phyloP scores from a whole-genome alignment of 2,329 filamentous ascomycete species.

The Exophiala aquamarina region DNA sequence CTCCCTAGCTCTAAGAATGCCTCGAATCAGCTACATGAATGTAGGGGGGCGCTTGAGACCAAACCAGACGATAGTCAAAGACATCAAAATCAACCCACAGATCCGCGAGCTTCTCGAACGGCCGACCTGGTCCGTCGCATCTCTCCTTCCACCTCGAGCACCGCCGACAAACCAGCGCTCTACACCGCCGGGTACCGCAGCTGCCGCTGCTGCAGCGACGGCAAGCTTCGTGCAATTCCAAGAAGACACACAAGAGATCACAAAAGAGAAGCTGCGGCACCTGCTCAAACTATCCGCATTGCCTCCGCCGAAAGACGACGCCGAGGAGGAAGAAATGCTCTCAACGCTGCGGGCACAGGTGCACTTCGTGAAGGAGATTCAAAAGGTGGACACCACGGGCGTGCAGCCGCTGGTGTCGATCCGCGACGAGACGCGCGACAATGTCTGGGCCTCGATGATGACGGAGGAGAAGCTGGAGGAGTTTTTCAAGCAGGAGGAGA shows the following conservation, averaged over 20 bases:
- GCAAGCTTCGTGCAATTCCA: neutral
- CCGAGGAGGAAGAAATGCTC: conserved; percentile 70
- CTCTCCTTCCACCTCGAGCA: conserved; percentile 59
- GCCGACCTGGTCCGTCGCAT: conserved; percentile 81
- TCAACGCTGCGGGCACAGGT: conserved; percentile 76
- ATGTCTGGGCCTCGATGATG: conserved; percentile 40
- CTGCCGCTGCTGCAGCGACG: no score
- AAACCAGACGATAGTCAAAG: no score
- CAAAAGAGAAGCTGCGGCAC: conserved; percentile 71
- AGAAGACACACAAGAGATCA: conserved; percentile 49
- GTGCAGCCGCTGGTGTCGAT: conserved; percentile 75
- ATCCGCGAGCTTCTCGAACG: conserved; percentile 56
- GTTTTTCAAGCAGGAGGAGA: conserved; percentile 40
- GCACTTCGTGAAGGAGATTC: conserved; percentile 85
- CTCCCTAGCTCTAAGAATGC: no score
- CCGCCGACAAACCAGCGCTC: conserved; percentile 30
- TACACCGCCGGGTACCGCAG: no score
- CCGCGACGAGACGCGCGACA: conserved; percentile 63
- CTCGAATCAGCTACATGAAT: no score
- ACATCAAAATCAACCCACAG: conserved; percentile 20
- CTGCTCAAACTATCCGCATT: conserved; percentile 87
- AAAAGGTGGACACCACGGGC: conserved; percentile 70
- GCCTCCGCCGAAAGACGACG: conserved; percentile 59
- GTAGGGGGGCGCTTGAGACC: no score
- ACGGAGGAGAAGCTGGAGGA: conserved; percentile 38